These are phyloP conservation scores for Grifola frondosa DNA, from an alignment of 1,284 basidiomycete species.

Conservation along the genomic window DNA sequence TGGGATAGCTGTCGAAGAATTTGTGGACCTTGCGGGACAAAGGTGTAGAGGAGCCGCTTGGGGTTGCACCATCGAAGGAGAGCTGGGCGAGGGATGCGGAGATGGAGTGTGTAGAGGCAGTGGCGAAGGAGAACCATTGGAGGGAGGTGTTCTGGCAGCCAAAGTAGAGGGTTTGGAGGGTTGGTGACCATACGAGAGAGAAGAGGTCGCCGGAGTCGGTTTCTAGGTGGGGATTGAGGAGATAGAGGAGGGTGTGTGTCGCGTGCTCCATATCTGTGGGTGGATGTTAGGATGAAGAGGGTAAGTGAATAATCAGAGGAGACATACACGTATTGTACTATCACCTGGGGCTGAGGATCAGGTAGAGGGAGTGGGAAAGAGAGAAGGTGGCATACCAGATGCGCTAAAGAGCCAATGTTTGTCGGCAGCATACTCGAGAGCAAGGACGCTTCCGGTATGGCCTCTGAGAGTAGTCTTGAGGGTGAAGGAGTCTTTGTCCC, in stretches of 20 bases:
- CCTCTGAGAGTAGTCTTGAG: conserved; percentile 77
- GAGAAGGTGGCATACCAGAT: conserved; percentile 48
- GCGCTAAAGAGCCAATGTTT: conserved; percentile 86
- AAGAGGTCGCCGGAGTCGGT: conserved; percentile 89
- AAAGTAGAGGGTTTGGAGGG: conserved; percentile 75
- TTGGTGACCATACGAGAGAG: conserved; percentile 79
- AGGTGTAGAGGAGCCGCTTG: conserved; percentile 48
- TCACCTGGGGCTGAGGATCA: conserved; percentile 55
- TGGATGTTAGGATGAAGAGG: conserved; percentile 9
- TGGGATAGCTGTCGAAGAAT: conserved; percentile 81
- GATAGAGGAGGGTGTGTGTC: conserved; percentile 71
- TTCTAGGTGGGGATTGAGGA: conserved; percentile 83
- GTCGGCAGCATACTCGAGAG: conserved; percentile 75
- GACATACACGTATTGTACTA: conserved; percentile 75
- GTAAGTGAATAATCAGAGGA: too few species aligned
- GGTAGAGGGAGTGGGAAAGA: conserved; percentile 2
- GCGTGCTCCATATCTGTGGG: conserved; percentile 83
- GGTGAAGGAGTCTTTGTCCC: conserved; percentile 72
- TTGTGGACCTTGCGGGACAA: conserved; percentile 56
- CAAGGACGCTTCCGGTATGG: conserved; percentile 85
- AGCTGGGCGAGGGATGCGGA: conserved; percentile 10
- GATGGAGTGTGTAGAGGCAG: conserved; percentile 5
- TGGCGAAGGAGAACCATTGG: conserved; percentile 74
- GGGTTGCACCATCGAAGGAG: conserved; percentile 21
- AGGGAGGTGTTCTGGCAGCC: conserved; percentile 91